Evolutionary conservation across 2,329 filamentous ascomycete genomes (phyloP), one percentile per base, ranked within the genome.

Genomic region (Alternaria arborescens): DNA sequence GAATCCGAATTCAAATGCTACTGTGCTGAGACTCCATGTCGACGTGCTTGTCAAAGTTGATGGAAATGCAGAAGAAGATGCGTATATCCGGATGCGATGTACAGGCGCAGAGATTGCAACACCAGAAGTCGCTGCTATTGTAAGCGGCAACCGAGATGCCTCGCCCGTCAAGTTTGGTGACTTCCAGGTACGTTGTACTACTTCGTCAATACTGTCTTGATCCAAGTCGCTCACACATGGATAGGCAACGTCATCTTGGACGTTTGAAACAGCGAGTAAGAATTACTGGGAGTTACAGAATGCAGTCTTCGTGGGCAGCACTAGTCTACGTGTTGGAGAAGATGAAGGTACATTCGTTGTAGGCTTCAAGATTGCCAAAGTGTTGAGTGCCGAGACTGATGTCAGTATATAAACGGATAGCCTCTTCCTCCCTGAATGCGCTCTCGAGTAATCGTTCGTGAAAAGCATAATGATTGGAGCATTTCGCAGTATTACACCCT

Each of bases 221-320:
- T 5, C 38, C n/a, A 41, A 12, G 38, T 41, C 38, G 20, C 38
- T 36, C n/a, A 41, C 4, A 10, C 38, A 41, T 4, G 18, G 10
- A 12, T 34, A 60, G 18, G 51, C 56, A 11, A 55, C 26, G 8
- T 50, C 51, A 20, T 38, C 24, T 5, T 55, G 52, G 40, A 55
- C 22, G 14, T 60, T 56, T 26, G 30, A 50, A 30, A 60, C 52
- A 2, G 52, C 52, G n/a, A 58, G 56, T 24, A 20, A n/a, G 8
- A 48, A 59, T 26, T 59, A 50, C 30, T 40, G 32, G 42, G 50
- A 59, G 22, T 40, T 54, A 26, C 50, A 59, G 50, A 59, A 54
- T 36, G 36, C 34, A 3, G 56, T 59, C 14, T 59, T 47, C 53
- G 56, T 59, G 10, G 58, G 58, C 11, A 60, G 32, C 30, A 52